These are phyloP conservation scores for Leishmania lainsoni DNA, from an alignment of 208 protist species.

Conservation along the genomic window DNA sequence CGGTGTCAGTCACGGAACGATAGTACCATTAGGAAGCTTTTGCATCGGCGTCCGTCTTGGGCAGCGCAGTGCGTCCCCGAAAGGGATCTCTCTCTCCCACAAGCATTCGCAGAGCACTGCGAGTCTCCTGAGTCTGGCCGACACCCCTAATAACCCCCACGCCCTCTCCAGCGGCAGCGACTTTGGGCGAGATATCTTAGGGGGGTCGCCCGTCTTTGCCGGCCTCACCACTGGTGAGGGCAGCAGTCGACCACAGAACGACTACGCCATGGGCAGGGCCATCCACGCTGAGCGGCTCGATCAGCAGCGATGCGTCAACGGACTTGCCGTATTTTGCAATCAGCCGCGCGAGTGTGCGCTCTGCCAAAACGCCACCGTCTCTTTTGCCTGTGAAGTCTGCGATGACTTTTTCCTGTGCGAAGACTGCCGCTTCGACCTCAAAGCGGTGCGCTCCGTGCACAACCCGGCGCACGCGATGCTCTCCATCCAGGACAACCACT, in stretches of 20 bases:
- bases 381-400: constrained; percentile 59
- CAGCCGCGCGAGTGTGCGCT: constrained; percentile 48
- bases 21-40: neutral
- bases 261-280: neutral
- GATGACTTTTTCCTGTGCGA: constrained; percentile 61
- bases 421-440: constrained; percentile 46
- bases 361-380: constrained; percentile 46
- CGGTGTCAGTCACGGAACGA: neutral
- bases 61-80: neutral
- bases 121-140: constrained; percentile 13
- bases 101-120: constrained; percentile 4
- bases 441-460: constrained; percentile 30
- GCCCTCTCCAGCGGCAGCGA: constrained; percentile 16
- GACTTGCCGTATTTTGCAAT: constrained; percentile 50
- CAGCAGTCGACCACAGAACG: constrained; percentile 5
- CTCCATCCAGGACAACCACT: constrained; percentile 52
- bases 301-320: constrained; percentile 12
- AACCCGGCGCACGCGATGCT: constrained; percentile 48
- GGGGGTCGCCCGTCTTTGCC: constrained; percentile 10
- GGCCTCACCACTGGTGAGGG: constrained; percentile 4
- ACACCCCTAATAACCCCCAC: neutral
- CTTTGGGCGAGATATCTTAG: constrained; percentile 5
- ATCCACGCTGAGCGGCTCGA: neutral
- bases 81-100: neutral
- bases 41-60: neutral